Conservation (phyloP, 2,329 filamentous ascomycete species). For the Lasiodiplodia sp. region DNA sequence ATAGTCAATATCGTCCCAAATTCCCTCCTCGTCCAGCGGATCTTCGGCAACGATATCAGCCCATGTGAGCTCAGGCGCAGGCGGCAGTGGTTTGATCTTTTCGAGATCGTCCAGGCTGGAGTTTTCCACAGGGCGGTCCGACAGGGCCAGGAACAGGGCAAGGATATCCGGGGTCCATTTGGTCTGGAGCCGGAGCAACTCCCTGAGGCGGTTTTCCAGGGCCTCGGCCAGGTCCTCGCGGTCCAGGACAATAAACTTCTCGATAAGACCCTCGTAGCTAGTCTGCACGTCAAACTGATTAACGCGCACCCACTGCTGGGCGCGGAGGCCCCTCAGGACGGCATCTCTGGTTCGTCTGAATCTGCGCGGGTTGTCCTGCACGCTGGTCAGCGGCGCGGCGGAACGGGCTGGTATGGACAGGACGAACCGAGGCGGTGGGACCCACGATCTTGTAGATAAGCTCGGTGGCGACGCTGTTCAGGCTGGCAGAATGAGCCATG, state of each 20-base stretch:
- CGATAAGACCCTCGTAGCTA: constrained; percentile 66
- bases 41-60: constrained; percentile 79
- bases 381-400: constrained; percentile 31
- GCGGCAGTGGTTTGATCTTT: constrained; percentile 56
- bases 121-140: constrained; percentile 78
- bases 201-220: constrained; percentile 64
- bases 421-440: constrained; percentile 37
- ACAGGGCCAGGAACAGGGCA: constrained; percentile 79
- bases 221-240: constrained; percentile 81
- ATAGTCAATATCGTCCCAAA: constrained; percentile 77
- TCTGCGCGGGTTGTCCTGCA: constrained; percentile 31
- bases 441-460: constrained; percentile 71
- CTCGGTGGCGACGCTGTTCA: constrained; percentile 72
- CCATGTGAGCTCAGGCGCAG: constrained; percentile 70
- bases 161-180: constrained; percentile 82
- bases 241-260: constrained; percentile 83
- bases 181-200: constrained; percentile 61
- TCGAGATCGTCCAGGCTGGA: constrained; percentile 71
- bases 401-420: no score
- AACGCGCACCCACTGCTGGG: constrained; percentile 52
- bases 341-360: constrained; percentile 49
- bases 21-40: constrained; percentile 70
- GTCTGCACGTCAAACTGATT: constrained; percentile 58
- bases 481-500: constrained; percentile 75
- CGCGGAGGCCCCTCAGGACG: constrained; percentile 48